Evolutionary conservation across 2,329 filamentous ascomycete species (phyloP).

Genomic region (Neofusicoccum ribis): DNA sequence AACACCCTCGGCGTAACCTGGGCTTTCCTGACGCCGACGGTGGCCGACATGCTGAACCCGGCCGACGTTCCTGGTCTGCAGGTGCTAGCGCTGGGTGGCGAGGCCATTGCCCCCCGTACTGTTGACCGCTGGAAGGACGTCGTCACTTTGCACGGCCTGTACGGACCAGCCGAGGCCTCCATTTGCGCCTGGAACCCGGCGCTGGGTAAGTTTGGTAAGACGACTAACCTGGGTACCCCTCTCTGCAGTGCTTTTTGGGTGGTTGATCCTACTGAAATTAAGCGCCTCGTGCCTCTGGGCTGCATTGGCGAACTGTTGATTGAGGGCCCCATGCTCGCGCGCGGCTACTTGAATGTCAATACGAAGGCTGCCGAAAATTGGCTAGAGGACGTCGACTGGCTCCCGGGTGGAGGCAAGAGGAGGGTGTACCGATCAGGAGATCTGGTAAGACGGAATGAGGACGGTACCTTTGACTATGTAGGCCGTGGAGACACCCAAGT

Average conservation of each 20-base stretch:
- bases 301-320: conserved; percentile 56
- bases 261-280: conserved; percentile 39
- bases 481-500: conserved; percentile 18
- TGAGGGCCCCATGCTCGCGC: conserved; percentile 55
- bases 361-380: conserved; percentile 28
- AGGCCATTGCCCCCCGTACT: conserved; percentile 27
- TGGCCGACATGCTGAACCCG: conserved; percentile 38
- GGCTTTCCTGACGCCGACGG: conserved; percentile 16
- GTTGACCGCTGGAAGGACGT: conserved; percentile 33
- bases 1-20: neutral
- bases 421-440: conserved; percentile 11
- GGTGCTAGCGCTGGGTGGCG: conserved; percentile 33
- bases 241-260: conserved; percentile 34
- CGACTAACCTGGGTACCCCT: neutral
- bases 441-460: conserved; percentile 26
- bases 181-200: neutral
- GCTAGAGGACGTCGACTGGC: conserved; percentile 34
- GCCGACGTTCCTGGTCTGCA: conserved; percentile 45
- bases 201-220: neutral
- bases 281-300: conserved; percentile 34
- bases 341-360: conserved; percentile 31
- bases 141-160: conserved; percentile 38
- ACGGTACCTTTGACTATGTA: conserved; percentile 5
- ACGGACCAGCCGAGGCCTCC: conserved; percentile 40
- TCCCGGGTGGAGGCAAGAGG: conserved; percentile 22